These are phyloP conservation scores for Eucalyptus leucophloia DNA, from an alignment of 345 rosid genomes.

Conservation along the genomic window DNA sequence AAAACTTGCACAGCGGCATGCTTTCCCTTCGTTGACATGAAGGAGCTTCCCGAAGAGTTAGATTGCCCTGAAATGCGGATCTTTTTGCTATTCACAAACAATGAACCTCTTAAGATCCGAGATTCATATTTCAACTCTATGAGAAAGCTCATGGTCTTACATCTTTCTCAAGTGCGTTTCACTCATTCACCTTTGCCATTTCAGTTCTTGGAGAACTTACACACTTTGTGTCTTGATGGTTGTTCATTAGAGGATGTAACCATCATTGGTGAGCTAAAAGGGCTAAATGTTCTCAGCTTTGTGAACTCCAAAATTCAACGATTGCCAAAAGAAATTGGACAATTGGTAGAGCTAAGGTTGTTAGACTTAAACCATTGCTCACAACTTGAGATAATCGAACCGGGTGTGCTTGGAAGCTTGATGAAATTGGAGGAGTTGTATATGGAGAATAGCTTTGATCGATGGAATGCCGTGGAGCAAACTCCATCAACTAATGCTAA, in stretches of 20 bases:
- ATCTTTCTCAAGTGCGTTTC: rapidly evolving
- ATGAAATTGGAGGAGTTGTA: too few species aligned
- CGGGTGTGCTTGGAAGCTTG: background rate
- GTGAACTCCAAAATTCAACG: background rate
- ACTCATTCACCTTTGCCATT: rapidly evolving
- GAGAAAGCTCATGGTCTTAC: background rate
- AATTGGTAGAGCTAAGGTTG: background rate
- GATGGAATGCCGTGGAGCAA: too few species aligned
- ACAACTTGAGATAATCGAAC: background rate
- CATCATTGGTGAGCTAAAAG: background rate
- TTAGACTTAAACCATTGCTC: background rate
- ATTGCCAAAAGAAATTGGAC: background rate
- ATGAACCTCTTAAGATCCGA: background rate
- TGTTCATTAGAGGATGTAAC: background rate
- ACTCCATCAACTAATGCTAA: too few species aligned
- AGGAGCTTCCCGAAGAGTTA: rapidly evolving
- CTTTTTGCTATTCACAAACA: background rate
- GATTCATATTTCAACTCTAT: background rate
- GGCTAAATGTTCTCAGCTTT: background rate
- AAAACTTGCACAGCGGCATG: background rate
- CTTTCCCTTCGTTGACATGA: rapidly evolving
- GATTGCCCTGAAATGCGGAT: background rate
- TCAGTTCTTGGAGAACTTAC: background rate
- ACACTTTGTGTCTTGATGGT: background rate
- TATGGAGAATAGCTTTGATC: too few species aligned